Evolutionary conservation across 345 rosid genomes (phyloP), one percentile per base, ranked within the genome.

Genomic region (Gossypium thurberi): DNA sequence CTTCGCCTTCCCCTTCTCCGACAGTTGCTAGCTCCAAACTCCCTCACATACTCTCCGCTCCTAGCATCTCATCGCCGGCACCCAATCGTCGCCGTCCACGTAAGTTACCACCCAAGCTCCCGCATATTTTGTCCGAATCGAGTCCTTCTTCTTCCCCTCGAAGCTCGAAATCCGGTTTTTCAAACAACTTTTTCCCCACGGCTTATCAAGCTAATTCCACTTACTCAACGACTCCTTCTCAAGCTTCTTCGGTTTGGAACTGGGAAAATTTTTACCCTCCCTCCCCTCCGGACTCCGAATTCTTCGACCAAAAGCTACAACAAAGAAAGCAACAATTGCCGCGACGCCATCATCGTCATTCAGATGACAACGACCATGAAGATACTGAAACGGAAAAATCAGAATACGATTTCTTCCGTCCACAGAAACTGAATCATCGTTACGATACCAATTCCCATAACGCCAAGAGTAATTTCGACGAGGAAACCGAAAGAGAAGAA

Each of bases 201-300:
- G 97, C 98, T 75, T 87, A 82, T 65, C 93, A 88, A 81, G 85
- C 81, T 4, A 81, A 87, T 76, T 88, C 97, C 2, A 84, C 82
- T 17, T 93, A 95, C 81, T 81, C 97, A 0, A 82, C 75, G 10
- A 88, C 96, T 20, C 97, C 97, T 14, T 93, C 99, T 0, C 98
- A 95, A 72, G 78, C 98, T 1, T 95, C 99, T 63, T 95, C 99
- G 1, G 87, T 87, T 0, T 95, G 99, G 99, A 91, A 95, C 76
- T 95, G 99, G 99, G 99, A 95, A 71, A 90, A 93, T 67, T 90
- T 93, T 69, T 87, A 80, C 70, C 99, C 99, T 79, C 99, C 99
- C 1, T 95, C 99, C 0, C 99, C 99, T 33, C 99, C 98, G 0
- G 94, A 85, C 80, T 95, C 99, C 15, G 99, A 92, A 10, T 93